Base-by-base conservation (phyloP, 495 filamentous ascomycete species). In the Poronia punctata region DNA sequence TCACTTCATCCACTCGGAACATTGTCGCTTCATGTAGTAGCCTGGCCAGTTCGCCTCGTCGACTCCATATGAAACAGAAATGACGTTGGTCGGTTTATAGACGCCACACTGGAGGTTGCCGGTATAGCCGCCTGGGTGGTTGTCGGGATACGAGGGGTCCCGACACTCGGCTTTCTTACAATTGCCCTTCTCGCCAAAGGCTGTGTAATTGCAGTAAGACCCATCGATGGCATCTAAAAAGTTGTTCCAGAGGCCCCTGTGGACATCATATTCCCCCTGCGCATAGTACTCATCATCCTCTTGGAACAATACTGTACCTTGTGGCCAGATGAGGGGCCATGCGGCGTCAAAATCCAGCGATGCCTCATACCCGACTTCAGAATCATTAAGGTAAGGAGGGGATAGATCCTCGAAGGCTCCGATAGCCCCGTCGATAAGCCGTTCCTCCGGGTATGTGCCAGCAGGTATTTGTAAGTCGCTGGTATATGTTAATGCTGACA, bases 251-350 rank as follows among this genome's bases (percentile, higher is more conserved):
- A 41, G 34, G 29, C 38, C 38, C n/a, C 21, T 41, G 50, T 80
- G 80, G 46, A 64, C 59, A 0, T 43, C 40, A 23, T 59, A 59
- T 2, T 23, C 27, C 6, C 49, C 58, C 22, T 52, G 20, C 46
- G 57, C 53, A 36, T 72, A 74, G 35, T 62, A 61, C 43, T 67
- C 61, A 50, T 79, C 75, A 46, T 80, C 79, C 0, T 66, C 66
- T 44, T 82, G 76, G 57, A 68, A 81, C 10, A 83, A 60, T 8
- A 76, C 65, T 0, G 69, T 66, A 15, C 68, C 72, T 48, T 82
- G 79, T 0, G 79, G 79, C 55, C 68, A 78, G 54, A 80, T 68
- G 15, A 66, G 43, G 0, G 62, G 59, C 38, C 53, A 60, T 7
- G 59, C 54, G 1, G 57, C 39, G 11, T 66, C 48, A 41, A 66